Percentiles rank a stretch among this genome's conserved stretches.
Conservation (phyloP, 257 asterid genomes). For the Solanum verrucosum region DNA sequence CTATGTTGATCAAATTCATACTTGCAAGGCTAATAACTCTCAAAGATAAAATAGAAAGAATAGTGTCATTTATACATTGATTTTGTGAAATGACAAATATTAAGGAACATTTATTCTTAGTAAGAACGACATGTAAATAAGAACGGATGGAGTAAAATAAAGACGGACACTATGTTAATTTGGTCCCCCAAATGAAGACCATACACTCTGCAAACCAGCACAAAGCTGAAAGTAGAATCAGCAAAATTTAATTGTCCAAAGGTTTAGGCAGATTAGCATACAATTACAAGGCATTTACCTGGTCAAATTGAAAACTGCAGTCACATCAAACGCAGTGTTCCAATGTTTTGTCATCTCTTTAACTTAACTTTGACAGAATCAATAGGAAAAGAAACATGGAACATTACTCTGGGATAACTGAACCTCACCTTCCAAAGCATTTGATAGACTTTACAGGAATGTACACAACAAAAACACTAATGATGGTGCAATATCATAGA, state of each 20-base stretch:
- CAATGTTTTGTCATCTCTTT: neutral
- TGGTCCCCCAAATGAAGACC: neutral
- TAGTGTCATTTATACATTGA: no score
- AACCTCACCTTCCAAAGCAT: neutral
- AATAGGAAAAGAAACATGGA: neutral
- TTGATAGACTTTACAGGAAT: neutral
- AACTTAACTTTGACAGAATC: neutral
- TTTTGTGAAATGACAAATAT: no score
- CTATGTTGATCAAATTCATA: no score
- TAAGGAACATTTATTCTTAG: no score
- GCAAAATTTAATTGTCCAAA: neutral
- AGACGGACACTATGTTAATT: neutral
- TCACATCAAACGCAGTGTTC: neutral
- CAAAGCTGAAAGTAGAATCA: neutral
- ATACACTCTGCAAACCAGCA: neutral
- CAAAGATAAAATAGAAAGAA: no score
- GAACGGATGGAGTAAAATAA: neutral
- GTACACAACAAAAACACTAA: neutral
- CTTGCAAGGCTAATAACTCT: no score
- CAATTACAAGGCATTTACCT: neutral
- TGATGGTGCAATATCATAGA: neutral
- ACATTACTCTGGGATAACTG: neutral
- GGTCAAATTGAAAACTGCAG: neutral
- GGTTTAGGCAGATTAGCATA: neutral
- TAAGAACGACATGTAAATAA: no score